These are phyloP conservation scores for Boletus pseudopeckii DNA, from an alignment of 768 basidiomycete genomes.

Conservation along the genomic window DNA sequence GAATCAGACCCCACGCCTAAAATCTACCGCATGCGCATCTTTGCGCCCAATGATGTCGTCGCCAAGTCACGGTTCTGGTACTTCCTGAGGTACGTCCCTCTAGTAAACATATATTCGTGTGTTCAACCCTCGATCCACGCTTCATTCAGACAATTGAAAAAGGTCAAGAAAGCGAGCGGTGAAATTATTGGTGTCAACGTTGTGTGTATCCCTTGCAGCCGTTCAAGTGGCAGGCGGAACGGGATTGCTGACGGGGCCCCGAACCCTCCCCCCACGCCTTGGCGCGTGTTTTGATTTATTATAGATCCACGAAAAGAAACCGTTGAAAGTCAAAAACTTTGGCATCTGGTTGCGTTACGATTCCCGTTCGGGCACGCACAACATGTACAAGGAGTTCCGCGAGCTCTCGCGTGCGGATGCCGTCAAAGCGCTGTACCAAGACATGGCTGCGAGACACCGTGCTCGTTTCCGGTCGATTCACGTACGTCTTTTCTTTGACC, in stretches of 20 bases:
- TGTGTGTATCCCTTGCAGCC: slow-evolving; percentile 77
- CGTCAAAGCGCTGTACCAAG: slow-evolving; percentile 96
- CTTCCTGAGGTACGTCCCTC: slow-evolving; percentile 74
- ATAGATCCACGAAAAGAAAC: slow-evolving; percentile 96
- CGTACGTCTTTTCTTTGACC: slow-evolving; percentile 44
- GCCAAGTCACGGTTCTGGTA: slow-evolving; percentile 99
- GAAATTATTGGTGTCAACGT: slow-evolving; percentile 99
- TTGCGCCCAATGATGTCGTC: slow-evolving; percentile 97
- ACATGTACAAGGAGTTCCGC: slow-evolving; percentile 99
- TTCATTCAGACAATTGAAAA: slow-evolving; percentile 78
- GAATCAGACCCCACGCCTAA: slow-evolving; percentile 92
- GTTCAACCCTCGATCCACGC: background rate
- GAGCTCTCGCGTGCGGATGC: slow-evolving; percentile 93
- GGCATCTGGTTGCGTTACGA: slow-evolving; percentile 99
- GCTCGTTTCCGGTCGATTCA: slow-evolving; percentile 99
- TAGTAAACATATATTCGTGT: no score
- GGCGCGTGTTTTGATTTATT: slow-evolving; percentile 14
- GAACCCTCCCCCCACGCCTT: slow-evolving; percentile 8
- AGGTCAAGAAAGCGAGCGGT: slow-evolving; percentile 99
- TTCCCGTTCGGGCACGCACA: slow-evolving; percentile 99
- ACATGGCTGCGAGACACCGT: slow-evolving; percentile 99
- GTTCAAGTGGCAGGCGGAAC: slow-evolving; percentile 86
- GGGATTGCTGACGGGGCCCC: slow-evolving; percentile 50
- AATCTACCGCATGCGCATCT: slow-evolving; percentile 99
- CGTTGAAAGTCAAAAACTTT: slow-evolving; percentile 99